Percentiles rank a stretch among this genome's conserved stretches.
Evolutionary conservation across 345 rosid genomes (phyloP).

Genomic region (Salix arbutifolia): DNA sequence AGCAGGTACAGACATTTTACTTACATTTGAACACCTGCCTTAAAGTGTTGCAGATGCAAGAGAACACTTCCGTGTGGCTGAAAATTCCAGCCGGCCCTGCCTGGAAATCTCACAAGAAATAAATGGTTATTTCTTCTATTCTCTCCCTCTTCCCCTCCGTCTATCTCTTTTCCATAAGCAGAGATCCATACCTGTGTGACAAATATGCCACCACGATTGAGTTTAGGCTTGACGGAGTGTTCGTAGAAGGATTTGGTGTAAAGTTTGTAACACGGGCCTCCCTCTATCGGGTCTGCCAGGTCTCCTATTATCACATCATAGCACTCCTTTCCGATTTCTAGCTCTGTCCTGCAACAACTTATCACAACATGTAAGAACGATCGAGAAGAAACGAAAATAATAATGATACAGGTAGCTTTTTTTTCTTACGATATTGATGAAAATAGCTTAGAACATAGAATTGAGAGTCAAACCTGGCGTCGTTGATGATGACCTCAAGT

Average conservation of each 20-base stretch:
- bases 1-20: neutral
- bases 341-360: conserved; percentile 37
- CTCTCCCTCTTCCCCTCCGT: neutral
- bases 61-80: conserved; percentile 62
- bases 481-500: conserved; percentile 51
- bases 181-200: conserved; percentile 46
- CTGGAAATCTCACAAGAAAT: conserved; percentile 20
- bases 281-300: conserved; percentile 68
- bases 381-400: neutral
- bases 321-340: conserved; percentile 37
- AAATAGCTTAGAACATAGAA: neutral
- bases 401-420: neutral
- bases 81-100: conserved; percentile 77
- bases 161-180: neutral
- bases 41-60: conserved; percentile 58
- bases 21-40: conserved; percentile 60
- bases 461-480: conserved; percentile 39
- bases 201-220: conserved; percentile 46
- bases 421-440: neutral
- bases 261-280: conserved; percentile 65
- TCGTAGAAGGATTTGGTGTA: conserved; percentile 64
- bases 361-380: neutral
- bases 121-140: neutral
- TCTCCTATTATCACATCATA: conserved; percentile 65
- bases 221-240: conserved; percentile 45